phyloP scores from a whole-genome alignment of 2,329 filamentous ascomycete species.

The Fusarium cyanostomum region DNA sequence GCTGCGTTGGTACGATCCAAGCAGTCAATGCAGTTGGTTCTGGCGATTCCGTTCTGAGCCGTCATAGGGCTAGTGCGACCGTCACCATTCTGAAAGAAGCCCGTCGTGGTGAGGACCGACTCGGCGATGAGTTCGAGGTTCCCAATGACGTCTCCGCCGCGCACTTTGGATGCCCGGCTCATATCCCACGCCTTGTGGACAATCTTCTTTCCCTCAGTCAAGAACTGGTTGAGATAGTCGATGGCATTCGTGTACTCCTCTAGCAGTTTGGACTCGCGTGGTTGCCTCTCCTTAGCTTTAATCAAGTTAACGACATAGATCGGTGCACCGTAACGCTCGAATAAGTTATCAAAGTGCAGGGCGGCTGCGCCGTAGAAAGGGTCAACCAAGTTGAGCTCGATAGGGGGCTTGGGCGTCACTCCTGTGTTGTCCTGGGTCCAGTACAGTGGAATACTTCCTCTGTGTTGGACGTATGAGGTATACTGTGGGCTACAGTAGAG shows the following conservation, averaged over 20 bases:
- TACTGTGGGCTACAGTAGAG: constrained; percentile 90
- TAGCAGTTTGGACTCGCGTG: constrained; percentile 90
- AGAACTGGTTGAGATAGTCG: constrained; percentile 91
- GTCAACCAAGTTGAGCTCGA: constrained; percentile 93
- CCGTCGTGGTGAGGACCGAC: constrained; percentile 83
- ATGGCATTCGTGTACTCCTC: constrained; percentile 88
- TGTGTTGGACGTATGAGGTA: constrained; percentile 95
- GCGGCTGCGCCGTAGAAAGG: constrained; percentile 95
- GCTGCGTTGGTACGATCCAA: constrained; percentile 96
- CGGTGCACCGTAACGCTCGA: constrained; percentile 90
- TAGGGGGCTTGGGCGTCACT: constrained; percentile 95
- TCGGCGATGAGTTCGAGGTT: constrained; percentile 91
- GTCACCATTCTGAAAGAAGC: constrained; percentile 95
- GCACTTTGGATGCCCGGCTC: constrained; percentile 92
- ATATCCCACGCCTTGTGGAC: constrained; percentile 98
- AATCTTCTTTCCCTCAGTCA: constrained; percentile 85
- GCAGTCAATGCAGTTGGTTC: constrained; percentile 98
- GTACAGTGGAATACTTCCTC: constrained; percentile 94
- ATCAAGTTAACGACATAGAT: constrained; percentile 93
- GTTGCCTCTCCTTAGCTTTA: constrained; percentile 86
- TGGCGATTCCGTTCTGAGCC: constrained; percentile 89
- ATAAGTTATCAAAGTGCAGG: constrained; percentile 93
- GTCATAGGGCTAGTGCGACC: constrained; percentile 68
- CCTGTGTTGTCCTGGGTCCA: constrained; percentile 98
- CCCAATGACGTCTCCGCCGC: constrained; percentile 92